Base-by-base conservation (phyloP, 306 rosid genomes). In the Trifolium pratense region DNA sequence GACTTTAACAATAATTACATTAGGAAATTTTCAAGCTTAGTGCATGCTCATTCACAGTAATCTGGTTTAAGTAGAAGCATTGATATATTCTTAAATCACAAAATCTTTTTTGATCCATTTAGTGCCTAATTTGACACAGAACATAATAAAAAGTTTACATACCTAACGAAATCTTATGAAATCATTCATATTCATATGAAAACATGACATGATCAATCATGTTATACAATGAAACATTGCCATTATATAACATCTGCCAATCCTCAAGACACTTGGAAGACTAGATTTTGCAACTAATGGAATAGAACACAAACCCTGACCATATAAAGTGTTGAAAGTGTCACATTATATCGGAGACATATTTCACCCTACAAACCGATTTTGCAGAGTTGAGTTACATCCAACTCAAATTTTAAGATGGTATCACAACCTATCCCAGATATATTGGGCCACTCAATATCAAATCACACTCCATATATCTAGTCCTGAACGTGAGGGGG, bases 1-100 rank as follows among this genome's bases (percentile, higher is more conserved):
- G 70, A 29, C 34, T 40, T 43, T 43, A 16, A 36, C 55, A 66
- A 57, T 23, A 29, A 77, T 37, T n/a, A 53, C 31, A 67, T 51
- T 23, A 72, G 16, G 39, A 59, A 72, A 18, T 20, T 16, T 13
- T 63, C 25, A 42, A 68, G 39, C 32, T 13, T 62, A 64, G 42
- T 70, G 53, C 37, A 25, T 26, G 56, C 55, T 66, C 21, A 18
- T 29, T 40, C 46, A 56, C 20, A 71, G 6, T 43, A 64, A 75
- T 64, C 58, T 26, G 59, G 66, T 65, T 23, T 43, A 55, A 34
- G 9, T 71, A 66, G 49, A 48, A 65, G 52, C 8, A 18, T 25
- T 13, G 17, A 49, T 72, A 61, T 52, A 67, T 31, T 18, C 4
- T 16, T 48, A 77, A 65, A 36, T 56, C 61, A 21, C 7, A 9